Percentiles rank a stretch among this genome's conserved stretches.
Conservation (phyloP, 257 asterid genomes). For the Penstemon davidsonii region DNA sequence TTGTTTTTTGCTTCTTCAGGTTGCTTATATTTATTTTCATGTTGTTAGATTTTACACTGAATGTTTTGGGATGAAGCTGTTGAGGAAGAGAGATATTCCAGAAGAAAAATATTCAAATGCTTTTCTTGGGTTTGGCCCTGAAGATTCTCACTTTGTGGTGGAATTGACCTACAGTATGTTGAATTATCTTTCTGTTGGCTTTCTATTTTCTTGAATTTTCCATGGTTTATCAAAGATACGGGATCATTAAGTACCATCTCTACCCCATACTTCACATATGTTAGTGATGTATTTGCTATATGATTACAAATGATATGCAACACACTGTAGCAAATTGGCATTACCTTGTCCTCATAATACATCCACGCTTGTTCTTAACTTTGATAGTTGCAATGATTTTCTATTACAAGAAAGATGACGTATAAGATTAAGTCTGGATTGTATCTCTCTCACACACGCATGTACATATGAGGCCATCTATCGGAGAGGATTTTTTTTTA, state of each 20-base stretch:
- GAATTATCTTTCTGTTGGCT: conserved; percentile 1
- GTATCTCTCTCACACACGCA: no score
- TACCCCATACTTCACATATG: no score
- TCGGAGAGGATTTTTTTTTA: neutral
- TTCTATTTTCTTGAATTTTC: neutral
- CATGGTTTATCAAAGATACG: conserved; percentile 10
- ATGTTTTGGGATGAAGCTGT: conserved; percentile 85
- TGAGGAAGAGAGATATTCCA: conserved; percentile 90
- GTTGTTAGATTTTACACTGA: conserved; percentile 82
- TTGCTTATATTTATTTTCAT: conserved; percentile 18
- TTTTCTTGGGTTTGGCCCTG: conserved; percentile 99
- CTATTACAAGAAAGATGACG: neutral
- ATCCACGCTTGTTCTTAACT: neutral
- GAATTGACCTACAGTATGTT: conserved; percentile 95
- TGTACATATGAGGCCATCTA: neutral
- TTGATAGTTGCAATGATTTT: neutral
- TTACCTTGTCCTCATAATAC: neutral
- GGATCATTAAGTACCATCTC: conserved; percentile 1
- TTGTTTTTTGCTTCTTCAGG: conserved; percentile 16
- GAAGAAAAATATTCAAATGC: conserved; percentile 96
- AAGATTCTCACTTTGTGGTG: conserved; percentile 81
- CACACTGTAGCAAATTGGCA: conserved; percentile 4
- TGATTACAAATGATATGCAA: conserved; percentile 4
- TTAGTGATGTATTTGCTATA: neutral
- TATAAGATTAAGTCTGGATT: neutral